Percentiles rank a stretch among this genome's conserved stretches.
These are phyloP conservation scores for Cadophora sp. DNA, from an alignment of 2,329 filamentous ascomycete species.

Conservation along the genomic window DNA sequence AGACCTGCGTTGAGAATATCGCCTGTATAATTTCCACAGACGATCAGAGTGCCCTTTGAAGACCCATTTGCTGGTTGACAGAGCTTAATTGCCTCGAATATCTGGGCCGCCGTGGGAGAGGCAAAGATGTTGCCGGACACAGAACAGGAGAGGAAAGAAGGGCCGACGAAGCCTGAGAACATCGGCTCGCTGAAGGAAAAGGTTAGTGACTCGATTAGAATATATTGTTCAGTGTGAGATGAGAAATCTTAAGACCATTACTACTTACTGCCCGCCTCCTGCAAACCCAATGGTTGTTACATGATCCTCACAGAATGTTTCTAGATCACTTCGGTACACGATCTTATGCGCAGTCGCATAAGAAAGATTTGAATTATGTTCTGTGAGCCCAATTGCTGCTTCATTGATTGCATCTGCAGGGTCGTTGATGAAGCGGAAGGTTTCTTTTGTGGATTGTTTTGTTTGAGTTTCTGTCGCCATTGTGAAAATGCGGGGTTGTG, in stretches of 20 bases:
- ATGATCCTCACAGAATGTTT: constrained; percentile 37
- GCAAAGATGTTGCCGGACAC: constrained; percentile 51
- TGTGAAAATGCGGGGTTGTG: constrained; percentile 30
- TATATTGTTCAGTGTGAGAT: not conserved
- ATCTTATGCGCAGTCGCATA: constrained; percentile 38
- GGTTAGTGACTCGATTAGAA: not conserved
- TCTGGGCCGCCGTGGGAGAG: constrained; percentile 49
- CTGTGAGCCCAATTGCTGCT: constrained; percentile 36
- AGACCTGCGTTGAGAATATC: constrained; percentile 51
- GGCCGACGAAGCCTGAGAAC: constrained; percentile 51
- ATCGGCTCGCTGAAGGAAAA: constrained; percentile 44
- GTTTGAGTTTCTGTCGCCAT: constrained; percentile 34
- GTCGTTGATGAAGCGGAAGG: constrained; percentile 39
- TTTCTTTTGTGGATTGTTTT: constrained; percentile 33
- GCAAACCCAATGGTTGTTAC: constrained; percentile 41
- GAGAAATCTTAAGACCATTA: not conserved
- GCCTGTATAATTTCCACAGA: constrained; percentile 51
- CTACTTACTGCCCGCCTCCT: constrained; percentile 40
- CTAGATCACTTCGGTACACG: constrained; percentile 38
- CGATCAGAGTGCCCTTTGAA: constrained; percentile 40
- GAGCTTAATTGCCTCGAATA: constrained; percentile 46
- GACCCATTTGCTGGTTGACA: constrained; percentile 28
- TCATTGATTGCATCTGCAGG: constrained; percentile 39
- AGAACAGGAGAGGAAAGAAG: constrained; percentile 47
- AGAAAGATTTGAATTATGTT: constrained; percentile 36